Evolutionary conservation across 768 basidiomycete species (phyloP), one percentile per base, ranked within the genome.

Genomic region (Termitomyces bulborhizus): DNA sequence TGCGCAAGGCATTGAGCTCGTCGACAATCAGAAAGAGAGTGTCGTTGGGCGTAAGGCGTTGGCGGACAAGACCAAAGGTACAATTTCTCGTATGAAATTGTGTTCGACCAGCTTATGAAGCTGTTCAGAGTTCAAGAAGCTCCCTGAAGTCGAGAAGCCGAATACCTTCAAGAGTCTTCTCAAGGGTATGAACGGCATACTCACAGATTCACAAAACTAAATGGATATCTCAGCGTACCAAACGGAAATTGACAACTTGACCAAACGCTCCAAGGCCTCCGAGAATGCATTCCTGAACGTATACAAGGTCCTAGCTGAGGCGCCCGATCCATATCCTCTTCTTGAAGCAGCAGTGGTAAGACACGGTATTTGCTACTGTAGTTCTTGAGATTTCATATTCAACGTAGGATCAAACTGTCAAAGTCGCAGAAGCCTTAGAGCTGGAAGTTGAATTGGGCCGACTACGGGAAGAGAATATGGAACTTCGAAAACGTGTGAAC

Each of bases 21-120:
- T 99, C 21, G 94, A 98, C 77, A 95, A 95, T 72, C 95, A 98
- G 77, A 99, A 98, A 75, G 96, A 98, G 75, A 93, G 90, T 60
- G 79, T 98, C 44, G 78, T 99, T 3, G 94, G 94, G 9, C 81
- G 97, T 42, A 99, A 98, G 71, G 88, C 86, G 52, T 77, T 99
- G 21, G 92, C 96, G 1, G 97, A 98, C 73, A 88, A 90, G 68
- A 99, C 97, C 0, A 91, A 96, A 76, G 96, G 96, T 90, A n/a
- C 13, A 3, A 32, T 36, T 41, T n/a, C 18, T 34, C 31, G 15
- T 40, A 53, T 45, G 1, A 6, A 46, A 12, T 9, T 4, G 5
- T 56, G 29, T 57, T 26, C 21, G 3, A 21, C 12, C 16, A n/a
- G 21, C 40, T 36, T 12, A 50, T 50, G 6, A 29, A 27, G 48